Conservation (phyloP, 371 early-diverging fungal genomes). For the Dichotomocladium elegans region DNA sequence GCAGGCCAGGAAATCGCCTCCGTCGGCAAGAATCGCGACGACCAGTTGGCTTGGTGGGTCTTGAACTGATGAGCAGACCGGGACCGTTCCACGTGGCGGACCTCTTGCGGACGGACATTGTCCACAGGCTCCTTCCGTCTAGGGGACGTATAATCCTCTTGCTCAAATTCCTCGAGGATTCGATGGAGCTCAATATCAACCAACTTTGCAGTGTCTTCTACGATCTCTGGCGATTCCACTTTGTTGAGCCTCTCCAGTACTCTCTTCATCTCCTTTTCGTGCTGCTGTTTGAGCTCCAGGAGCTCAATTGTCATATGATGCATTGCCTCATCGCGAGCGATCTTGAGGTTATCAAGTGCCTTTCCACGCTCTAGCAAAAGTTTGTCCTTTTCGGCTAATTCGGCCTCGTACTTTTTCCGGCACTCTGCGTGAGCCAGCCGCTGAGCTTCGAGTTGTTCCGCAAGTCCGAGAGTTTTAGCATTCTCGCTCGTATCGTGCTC, state of each 20-base stretch:
- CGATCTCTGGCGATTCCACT: not conserved
- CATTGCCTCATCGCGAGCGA: not conserved
- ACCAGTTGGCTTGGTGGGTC: not conserved
- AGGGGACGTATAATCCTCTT: not conserved
- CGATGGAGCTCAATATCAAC: not conserved
- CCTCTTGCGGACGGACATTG: not conserved
- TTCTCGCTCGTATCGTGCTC: not conserved
- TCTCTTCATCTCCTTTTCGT: not conserved
- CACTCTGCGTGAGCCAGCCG: conserved; percentile 28
- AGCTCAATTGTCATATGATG: not conserved
- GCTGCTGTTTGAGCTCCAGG: not conserved
- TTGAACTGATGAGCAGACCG: not conserved
- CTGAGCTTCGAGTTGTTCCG: not conserved
- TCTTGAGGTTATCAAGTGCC: not conserved
- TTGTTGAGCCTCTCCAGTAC: not conserved
- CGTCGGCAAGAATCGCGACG: not conserved
- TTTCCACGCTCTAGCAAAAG: not conserved
- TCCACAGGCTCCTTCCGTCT: not conserved
- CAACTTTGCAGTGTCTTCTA: not conserved
- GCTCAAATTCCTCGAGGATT: not conserved
- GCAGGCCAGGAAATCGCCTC: not conserved
- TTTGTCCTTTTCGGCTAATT: conserved; percentile 1
- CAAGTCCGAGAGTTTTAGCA: not conserved
- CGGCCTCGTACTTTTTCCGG: conserved; percentile 29
- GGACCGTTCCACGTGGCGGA: not conserved